These are phyloP conservation scores for Thermomucor indicae-seudaticae DNA, from an alignment of 371 early-diverging fungal species.

Conservation along the genomic window DNA sequence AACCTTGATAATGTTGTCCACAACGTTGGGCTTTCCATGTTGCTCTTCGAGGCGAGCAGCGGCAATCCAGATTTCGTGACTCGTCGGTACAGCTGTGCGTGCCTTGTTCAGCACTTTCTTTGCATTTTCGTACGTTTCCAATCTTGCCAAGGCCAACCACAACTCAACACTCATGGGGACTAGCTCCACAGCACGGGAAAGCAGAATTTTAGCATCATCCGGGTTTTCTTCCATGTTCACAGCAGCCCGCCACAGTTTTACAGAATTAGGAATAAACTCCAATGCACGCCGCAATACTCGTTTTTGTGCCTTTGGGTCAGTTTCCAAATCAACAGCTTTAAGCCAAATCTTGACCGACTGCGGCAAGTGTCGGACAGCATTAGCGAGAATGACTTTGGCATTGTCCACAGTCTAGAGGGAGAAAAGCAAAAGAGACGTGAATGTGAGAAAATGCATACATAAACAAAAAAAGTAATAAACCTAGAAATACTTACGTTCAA, in stretches of 20 bases:
- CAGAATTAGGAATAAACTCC: slow-evolving; percentile 91
- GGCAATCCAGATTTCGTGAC: slow-evolving; percentile 94
- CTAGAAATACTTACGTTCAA: slow-evolving; percentile 53
- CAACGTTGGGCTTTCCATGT: slow-evolving; percentile 62
- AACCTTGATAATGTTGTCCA: slow-evolving; percentile 66
- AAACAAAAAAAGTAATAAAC: background rate
- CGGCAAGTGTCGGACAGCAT: slow-evolving; percentile 87
- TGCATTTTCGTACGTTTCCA: slow-evolving; percentile 91
- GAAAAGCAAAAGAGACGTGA: background rate
- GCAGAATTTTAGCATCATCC: slow-evolving; percentile 84
- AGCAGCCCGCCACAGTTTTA: slow-evolving; percentile 90
- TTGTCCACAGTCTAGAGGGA: slow-evolving; percentile 54
- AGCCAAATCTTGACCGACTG: slow-evolving; percentile 93
- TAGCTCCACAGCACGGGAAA: slow-evolving; percentile 90
- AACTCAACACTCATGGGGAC: slow-evolving; percentile 89
- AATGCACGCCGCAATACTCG: slow-evolving; percentile 91
- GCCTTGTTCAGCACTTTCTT: slow-evolving; percentile 88
- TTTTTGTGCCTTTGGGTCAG: slow-evolving; percentile 69
- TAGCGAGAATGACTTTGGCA: slow-evolving; percentile 87
- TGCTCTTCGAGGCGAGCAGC: slow-evolving; percentile 92
- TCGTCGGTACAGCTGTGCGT: slow-evolving; percentile 79
- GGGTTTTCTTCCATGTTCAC: slow-evolving; percentile 90
- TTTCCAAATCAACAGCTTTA: slow-evolving; percentile 85
- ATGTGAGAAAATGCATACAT: background rate
- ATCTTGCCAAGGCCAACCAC: slow-evolving; percentile 92